Evolutionary conservation across 352 stramenopile species (phyloP), one percentile per base, ranked within the genome.

Genomic region (Peronospora destructor): DNA sequence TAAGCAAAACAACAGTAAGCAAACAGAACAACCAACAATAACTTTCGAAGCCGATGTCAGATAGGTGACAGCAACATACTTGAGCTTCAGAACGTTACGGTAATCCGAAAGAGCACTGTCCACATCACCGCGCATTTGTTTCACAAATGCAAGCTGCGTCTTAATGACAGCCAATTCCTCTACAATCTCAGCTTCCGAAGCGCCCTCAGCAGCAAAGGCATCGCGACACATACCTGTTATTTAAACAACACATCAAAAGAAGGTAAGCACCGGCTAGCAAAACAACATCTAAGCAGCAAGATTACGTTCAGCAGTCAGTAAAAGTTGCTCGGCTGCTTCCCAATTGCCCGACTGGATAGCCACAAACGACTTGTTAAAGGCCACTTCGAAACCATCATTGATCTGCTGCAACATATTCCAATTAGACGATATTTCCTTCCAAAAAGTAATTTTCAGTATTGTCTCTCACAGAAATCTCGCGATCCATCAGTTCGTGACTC

Each of bases 331-430:
- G 0, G 81, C 73, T 12, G 49, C 57, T 13, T 58, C 50, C 68
- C 71, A 85, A 49, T 92, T 66, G 29, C 62, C 59, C 12, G 61
- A 69, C 32, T 88, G 73, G 25, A 92, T 83, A 6, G 74, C 69
- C n/a, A 85, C 57, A 46, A 92, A 87, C 49, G 81, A 85, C 63
- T 87, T 88, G 63, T 92, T 92, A 52, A 87, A 92, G 9, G 78
- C 74, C 41, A 92, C 61, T 51, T 92, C 81, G 33, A 85, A 89
- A 38, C 68, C 84, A 45, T 85, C 80, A 26, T 89, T 68, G 29
- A 72, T 75, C 79, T 87, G 38, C 36, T 26, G 34, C 36, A 54
- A 21, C 28, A 50, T 34, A 61, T 26, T n/a, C 7, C 36, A 14
- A 38, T 43, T 32, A 50, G 45, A 49, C 13, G 7, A 32, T 25